Conservation (phyloP, 2,329 filamentous ascomycete genomes). For the Exophiala aquamarina region DNA sequence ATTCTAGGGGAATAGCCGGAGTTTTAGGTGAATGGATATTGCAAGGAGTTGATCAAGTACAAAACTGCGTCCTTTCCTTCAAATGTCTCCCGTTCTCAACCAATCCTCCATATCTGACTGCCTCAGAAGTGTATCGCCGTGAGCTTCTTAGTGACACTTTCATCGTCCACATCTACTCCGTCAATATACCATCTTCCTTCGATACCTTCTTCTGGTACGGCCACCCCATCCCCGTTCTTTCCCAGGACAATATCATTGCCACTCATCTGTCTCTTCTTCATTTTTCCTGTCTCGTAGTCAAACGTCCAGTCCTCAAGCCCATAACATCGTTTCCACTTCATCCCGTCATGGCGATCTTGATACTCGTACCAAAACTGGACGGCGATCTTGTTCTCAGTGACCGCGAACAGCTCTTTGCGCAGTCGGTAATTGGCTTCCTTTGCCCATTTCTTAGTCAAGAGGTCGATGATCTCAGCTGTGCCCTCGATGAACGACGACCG, state of each 20-base stretch:
- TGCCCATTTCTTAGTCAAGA: constrained; percentile 72
- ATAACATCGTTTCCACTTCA: constrained; percentile 82
- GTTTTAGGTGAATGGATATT: not conserved
- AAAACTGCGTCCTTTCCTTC: not conserved
- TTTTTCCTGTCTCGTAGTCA: constrained; percentile 39
- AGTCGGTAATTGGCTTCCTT: constrained; percentile 70
- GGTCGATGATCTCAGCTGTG: constrained; percentile 64
- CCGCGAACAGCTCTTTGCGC: constrained; percentile 75
- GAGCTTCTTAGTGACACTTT: constrained; percentile 25
- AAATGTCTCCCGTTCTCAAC: not conserved
- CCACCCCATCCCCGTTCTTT: constrained; percentile 39
- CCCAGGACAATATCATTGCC: constrained; percentile 47
- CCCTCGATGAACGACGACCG: constrained; percentile 66
- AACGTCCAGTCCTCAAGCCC: constrained; percentile 62
- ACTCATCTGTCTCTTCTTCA: constrained; percentile 50
- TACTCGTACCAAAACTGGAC: constrained; percentile 93
- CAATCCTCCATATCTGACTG: not conserved
- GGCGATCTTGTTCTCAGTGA: constrained; percentile 60
- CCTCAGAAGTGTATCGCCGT: constrained; percentile 27
- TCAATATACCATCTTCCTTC: constrained; percentile 47
- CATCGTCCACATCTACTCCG: constrained; percentile 41
- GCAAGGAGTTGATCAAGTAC: not conserved
- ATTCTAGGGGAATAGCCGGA: not conserved
- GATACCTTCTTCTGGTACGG: constrained; percentile 25
- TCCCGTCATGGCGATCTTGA: constrained; percentile 61